These are phyloP conservation scores for Fusarium transvaalense DNA, from an alignment of 2,329 filamentous ascomycete genomes.

Conservation along the genomic window DNA sequence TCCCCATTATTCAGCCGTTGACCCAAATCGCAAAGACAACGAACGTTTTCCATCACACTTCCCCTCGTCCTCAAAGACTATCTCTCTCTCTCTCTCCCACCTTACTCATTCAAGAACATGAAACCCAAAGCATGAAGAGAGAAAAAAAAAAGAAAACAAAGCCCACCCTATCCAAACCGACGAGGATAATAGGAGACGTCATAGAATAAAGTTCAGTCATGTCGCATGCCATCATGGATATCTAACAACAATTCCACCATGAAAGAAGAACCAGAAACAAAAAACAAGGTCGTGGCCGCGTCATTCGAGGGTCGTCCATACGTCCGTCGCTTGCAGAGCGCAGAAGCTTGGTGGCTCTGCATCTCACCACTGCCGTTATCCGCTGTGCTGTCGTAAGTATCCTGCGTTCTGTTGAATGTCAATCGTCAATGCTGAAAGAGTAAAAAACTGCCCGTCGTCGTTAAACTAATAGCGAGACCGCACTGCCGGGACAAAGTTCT, in stretches of 20 bases:
- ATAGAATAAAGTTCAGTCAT: conserved; percentile 35
- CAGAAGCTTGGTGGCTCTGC: conserved; percentile 10
- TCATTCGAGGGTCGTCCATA: conserved; percentile 33
- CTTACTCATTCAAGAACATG: conserved; percentile 1
- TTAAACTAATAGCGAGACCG: conserved; percentile 45
- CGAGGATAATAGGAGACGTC: conserved; percentile 18
- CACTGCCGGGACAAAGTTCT: conserved; percentile 52
- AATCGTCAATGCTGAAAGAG: conserved; percentile 11
- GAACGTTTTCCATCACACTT: conserved; percentile 12
- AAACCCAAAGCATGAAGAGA: conserved; percentile 7
- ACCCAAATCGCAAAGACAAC: conserved; percentile 8
- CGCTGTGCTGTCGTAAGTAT: conserved; percentile 26
- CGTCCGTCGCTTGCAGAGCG: conserved; percentile 26
- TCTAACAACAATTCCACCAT: conserved; percentile 38
- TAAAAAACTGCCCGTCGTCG: background rate
- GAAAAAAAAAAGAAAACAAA: conserved; percentile 11
- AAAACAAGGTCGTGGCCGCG: conserved; percentile 42
- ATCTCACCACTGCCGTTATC: conserved; percentile 29
- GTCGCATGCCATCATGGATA: conserved; percentile 44
- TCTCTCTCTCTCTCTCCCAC: background rate
- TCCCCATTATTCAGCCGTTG: background rate
- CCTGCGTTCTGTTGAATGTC: conserved; percentile 21
- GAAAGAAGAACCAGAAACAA: conserved; percentile 28
- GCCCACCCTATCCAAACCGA: conserved; percentile 10
- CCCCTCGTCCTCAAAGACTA: background rate